phyloP scores from a whole-genome alignment of 768 basidiomycete species.

The Amyloporia xantha region DNA sequence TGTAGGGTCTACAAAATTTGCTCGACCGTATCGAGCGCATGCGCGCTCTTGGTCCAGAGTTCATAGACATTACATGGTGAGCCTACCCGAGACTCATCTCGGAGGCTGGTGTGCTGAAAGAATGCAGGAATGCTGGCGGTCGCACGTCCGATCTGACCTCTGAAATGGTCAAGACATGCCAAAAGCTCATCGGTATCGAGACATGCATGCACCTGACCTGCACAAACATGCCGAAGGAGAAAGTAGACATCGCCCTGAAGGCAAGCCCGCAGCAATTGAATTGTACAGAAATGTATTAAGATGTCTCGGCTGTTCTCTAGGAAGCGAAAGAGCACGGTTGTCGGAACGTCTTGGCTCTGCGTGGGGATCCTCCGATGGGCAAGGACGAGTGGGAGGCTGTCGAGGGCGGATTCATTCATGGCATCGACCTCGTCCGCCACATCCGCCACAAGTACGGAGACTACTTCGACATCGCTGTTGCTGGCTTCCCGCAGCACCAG shows the following conservation, averaged over 20 bases:
- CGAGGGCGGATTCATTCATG: constrained; percentile 85
- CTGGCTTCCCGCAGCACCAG: constrained; percentile 87
- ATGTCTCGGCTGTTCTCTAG: constrained; percentile 38
- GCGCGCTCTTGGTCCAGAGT: constrained; percentile 91
- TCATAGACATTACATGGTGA: constrained; percentile 94
- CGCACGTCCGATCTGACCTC: constrained; percentile 91
- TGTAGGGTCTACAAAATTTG: constrained; percentile 87
- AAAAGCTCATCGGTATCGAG: constrained; percentile 87
- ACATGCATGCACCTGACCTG: constrained; percentile 99
- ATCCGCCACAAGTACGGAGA: constrained; percentile 79
- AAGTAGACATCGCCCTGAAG: constrained; percentile 84
- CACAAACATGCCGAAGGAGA: constrained; percentile 96
- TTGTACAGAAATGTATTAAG: too few relatives aligned
- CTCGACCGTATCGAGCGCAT: constrained; percentile 98
- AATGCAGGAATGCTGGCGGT: constrained; percentile 87
- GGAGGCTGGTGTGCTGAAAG: not conserved
- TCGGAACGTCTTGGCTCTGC: constrained; percentile 86
- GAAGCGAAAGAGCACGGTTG: constrained; percentile 88
- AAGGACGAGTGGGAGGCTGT: constrained; percentile 90
- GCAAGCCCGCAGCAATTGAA: constrained; percentile 38
- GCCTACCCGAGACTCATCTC: constrained; percentile 4
- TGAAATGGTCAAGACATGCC: constrained; percentile 92
- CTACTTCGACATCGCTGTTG: constrained; percentile 93
- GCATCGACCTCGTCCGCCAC: constrained; percentile 86
- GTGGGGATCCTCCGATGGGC: constrained; percentile 88